A percentile compares a stretch with the other conserved stretches of the same genome.
phyloP scores from a whole-genome alignment of 192 early-diverging fungal species.

The Glomus cerebriforme region DNA sequence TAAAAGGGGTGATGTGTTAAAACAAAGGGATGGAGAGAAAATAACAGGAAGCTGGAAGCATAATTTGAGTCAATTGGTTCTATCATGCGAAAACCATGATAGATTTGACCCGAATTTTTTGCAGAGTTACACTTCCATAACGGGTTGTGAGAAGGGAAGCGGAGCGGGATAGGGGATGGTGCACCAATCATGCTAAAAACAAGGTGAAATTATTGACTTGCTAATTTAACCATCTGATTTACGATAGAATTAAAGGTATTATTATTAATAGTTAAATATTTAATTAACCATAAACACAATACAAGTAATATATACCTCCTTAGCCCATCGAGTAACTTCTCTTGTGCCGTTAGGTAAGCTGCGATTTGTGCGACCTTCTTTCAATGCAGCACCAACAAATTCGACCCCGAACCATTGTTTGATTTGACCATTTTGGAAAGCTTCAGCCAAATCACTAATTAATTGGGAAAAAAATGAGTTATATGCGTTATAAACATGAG shows the following conservation, averaged over 20 bases:
- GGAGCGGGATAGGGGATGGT: neutral
- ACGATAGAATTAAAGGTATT: neutral
- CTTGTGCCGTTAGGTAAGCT: slow-evolving; percentile 51
- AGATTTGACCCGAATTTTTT: slow-evolving; percentile 12
- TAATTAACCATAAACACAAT: neutral
- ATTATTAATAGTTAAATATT: no score
- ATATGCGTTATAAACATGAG: neutral
- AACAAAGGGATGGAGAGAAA: slow-evolving; percentile 3
- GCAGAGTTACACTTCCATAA: slow-evolving; percentile 6
- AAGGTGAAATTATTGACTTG: slow-evolving; percentile 2
- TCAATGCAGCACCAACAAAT: slow-evolving; percentile 79
- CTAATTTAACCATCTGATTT: slow-evolving; percentile 10
- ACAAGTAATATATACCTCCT: slow-evolving; percentile 49
- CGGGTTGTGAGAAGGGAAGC: neutral
- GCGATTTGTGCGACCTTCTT: slow-evolving; percentile 70
- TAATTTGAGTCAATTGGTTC: neutral
- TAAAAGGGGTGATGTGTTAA: slow-evolving; percentile 5
- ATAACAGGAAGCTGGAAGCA: slow-evolving; percentile 3
- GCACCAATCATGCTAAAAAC: neutral
- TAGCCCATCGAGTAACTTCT: slow-evolving; percentile 70
- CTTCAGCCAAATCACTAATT: slow-evolving; percentile 86
- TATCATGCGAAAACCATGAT: neutral
- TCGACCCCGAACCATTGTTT: slow-evolving; percentile 64
- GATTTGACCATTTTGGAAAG: slow-evolving; percentile 78
- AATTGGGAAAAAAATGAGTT: neutral